Evolutionary conservation across 352 stramenopile species (phyloP).

Genomic region (Plasmopara halstedii): DNA sequence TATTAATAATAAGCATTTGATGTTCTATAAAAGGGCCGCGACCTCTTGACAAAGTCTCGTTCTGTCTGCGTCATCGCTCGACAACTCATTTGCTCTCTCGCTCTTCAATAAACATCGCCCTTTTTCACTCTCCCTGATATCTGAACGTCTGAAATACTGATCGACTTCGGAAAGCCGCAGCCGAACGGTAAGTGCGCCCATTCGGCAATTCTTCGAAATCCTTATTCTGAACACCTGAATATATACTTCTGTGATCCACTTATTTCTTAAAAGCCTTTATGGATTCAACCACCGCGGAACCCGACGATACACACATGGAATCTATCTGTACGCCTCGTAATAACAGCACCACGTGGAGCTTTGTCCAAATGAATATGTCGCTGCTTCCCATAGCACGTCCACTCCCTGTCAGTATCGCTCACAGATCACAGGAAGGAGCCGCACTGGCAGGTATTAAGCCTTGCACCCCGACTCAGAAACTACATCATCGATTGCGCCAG

Average conservation of each 20-base stretch:
- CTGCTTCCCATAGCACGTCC: slow-evolving; percentile 68
- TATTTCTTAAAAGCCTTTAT: slow-evolving; percentile 3
- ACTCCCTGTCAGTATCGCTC: slow-evolving; percentile 38
- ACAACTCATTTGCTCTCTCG: neutral
- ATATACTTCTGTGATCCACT: slow-evolving; percentile 1
- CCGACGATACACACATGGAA: slow-evolving; percentile 13
- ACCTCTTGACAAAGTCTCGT: slow-evolving; percentile 9
- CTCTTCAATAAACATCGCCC: slow-evolving; percentile 7
- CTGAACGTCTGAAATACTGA: slow-evolving; percentile 2
- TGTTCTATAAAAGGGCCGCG: slow-evolving; percentile 16
- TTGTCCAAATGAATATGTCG: slow-evolving; percentile 85
- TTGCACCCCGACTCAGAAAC: slow-evolving; percentile 55
- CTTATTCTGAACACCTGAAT: neutral
- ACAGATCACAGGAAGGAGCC: slow-evolving; percentile 40
- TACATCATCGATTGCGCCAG: slow-evolving; percentile 41
- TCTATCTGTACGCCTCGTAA: slow-evolving; percentile 6
- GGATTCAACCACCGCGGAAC: neutral
- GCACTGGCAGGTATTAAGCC: slow-evolving; percentile 32
- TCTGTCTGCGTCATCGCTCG: slow-evolving; percentile 3
- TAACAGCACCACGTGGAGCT: slow-evolving; percentile 50
- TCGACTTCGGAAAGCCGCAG: slow-evolving; percentile 15
- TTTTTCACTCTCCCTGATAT: neutral
- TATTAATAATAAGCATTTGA: slow-evolving; percentile 2
- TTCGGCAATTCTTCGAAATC: slow-evolving; percentile 10
- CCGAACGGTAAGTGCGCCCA: slow-evolving; percentile 10